Evolutionary conservation across 139 green algal genomes (phyloP).

Genomic region (Klebsormidium nitens): DNA sequence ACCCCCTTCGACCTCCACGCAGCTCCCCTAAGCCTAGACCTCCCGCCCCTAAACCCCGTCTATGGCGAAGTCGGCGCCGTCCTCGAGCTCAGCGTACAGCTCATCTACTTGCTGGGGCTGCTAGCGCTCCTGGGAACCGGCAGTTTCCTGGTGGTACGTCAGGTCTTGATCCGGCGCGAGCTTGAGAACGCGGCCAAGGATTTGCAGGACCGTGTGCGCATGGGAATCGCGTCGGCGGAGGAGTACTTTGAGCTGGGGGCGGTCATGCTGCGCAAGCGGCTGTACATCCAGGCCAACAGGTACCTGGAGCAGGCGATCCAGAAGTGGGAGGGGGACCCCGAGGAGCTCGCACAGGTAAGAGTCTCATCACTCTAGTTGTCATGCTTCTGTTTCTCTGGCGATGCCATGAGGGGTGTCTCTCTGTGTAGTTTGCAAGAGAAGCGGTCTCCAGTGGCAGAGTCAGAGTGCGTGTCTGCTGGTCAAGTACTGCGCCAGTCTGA

Average conservation of each 20-base stretch:
- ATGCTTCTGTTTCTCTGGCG: conserved; percentile 3
- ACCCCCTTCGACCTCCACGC: no score
- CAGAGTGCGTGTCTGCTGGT: background rate
- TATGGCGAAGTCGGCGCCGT: no score
- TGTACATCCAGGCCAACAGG: conserved; percentile 78
- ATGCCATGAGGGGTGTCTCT: conserved; percentile 1
- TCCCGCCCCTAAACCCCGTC: no score
- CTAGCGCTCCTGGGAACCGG: conserved; percentile 79
- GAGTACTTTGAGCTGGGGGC: conserved; percentile 97
- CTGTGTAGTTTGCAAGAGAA: background rate
- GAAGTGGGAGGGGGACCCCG: conserved; percentile 83
- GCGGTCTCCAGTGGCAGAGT: background rate
- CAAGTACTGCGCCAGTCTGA: background rate
- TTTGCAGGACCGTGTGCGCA: conserved; percentile 85
- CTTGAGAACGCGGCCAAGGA: conserved; percentile 92
- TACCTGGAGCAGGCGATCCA: conserved; percentile 61
- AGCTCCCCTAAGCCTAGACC: no score
- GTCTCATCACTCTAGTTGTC: no score
- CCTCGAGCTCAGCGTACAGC: conserved; percentile 58
- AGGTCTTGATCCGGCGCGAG: conserved; percentile 89
- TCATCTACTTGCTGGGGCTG: conserved; percentile 81
- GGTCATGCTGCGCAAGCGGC: conserved; percentile 93
- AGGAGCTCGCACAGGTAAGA: conserved; percentile 82
- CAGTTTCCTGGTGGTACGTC: conserved; percentile 88
- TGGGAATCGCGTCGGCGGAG: conserved; percentile 71